Percentiles rank a stretch among this genome's conserved stretches.
phyloP scores from a whole-genome alignment of 2,329 filamentous ascomycete genomes.

The Colletotrichum sp. region DNA sequence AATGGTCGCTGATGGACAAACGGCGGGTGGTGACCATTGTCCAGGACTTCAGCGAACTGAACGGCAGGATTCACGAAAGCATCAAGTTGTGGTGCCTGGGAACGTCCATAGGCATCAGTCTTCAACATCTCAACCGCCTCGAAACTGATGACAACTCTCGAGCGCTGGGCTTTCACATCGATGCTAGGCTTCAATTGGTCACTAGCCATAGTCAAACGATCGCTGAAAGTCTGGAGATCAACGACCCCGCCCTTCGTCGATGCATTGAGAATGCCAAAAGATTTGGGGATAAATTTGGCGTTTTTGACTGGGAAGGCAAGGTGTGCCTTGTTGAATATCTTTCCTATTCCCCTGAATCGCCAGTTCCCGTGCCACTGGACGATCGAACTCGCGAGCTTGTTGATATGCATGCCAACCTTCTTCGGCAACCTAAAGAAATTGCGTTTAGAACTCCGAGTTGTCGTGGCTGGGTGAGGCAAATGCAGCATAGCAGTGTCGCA shows the following conservation, averaged over 20 bases:
- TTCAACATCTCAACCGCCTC: neutral
- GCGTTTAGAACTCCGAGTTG: rapidly evolving
- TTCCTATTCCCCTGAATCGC: neutral
- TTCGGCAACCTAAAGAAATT: neutral
- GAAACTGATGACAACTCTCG: neutral
- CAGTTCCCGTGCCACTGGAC: neutral
- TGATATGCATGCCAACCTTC: neutral
- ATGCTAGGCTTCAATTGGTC: neutral
- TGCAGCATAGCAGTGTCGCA: neutral
- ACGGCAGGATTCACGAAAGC: neutral
- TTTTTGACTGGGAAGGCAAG: neutral
- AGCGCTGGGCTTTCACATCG: neutral
- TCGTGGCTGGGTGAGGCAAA: neutral
- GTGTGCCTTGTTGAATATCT: rapidly evolving
- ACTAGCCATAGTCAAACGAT: rapidly evolving
- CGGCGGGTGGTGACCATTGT: rapidly evolving
- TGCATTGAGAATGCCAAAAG: rapidly evolving
- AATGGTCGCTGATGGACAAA: rapidly evolving
- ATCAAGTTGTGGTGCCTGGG: neutral
- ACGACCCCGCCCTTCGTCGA: rapidly evolving
- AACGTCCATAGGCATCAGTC: neutral
- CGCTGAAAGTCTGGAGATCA: neutral
- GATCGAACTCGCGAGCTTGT: neutral
- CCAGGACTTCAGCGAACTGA: neutral
- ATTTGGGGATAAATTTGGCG: neutral